Conservation (phyloP, 352 stramenopile species). For the Phytophthora multivora region DNA sequence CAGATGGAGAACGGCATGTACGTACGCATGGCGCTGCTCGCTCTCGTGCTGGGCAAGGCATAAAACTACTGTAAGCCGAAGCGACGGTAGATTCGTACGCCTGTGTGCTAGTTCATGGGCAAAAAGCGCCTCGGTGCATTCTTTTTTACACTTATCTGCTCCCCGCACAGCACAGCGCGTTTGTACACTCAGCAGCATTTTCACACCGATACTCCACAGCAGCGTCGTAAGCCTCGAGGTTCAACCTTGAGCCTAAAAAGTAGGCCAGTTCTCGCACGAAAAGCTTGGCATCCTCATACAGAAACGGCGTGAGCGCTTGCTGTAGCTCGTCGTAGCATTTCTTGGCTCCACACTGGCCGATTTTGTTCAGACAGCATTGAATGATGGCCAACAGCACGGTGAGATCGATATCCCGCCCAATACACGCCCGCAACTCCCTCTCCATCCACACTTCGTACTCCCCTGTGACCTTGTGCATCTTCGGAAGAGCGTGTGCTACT, state of each 20-base stretch:
- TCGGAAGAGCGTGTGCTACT: constrained; percentile 15
- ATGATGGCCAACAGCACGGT: constrained; percentile 72
- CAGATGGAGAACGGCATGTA: constrained; percentile 99
- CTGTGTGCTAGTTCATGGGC: constrained; percentile 25
- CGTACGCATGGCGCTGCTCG: constrained; percentile 98
- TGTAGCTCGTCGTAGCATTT: constrained; percentile 55
- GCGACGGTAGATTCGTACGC: not conserved
- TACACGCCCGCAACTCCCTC: constrained; percentile 69
- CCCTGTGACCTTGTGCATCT: constrained; percentile 56
- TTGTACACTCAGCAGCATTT: constrained; percentile 41
- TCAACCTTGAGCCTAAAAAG: constrained; percentile 72
- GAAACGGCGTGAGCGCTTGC: constrained; percentile 58
- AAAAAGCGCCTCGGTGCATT: constrained; percentile 11
- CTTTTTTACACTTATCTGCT: constrained; percentile 19
- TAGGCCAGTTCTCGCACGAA: constrained; percentile 71
- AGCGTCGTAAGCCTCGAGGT: constrained; percentile 70
- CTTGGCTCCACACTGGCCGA: constrained; percentile 34
- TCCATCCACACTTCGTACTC: constrained; percentile 68
- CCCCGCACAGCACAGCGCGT: constrained; percentile 40
- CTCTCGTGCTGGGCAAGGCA: constrained; percentile 89
- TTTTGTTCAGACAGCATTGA: constrained; percentile 62
- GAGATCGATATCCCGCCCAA: constrained; percentile 68
- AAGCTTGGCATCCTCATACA: constrained; percentile 58
- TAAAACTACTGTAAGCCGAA: constrained; percentile 34
- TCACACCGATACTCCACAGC: constrained; percentile 68